Base-by-base conservation (phyloP, 352 stramenopile genomes). In the Thalassiosira exigua region DNA sequence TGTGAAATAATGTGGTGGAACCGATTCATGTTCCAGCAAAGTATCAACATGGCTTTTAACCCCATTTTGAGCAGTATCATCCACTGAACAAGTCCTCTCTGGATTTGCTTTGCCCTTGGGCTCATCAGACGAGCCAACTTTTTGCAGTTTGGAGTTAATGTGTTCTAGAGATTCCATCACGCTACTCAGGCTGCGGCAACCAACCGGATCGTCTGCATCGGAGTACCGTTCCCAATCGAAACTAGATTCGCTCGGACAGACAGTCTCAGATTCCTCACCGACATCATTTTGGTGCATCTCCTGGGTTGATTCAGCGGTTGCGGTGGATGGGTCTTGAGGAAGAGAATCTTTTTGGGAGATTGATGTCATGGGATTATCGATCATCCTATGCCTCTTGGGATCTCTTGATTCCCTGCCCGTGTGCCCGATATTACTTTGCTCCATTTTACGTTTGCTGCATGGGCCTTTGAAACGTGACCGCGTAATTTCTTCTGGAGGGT, bases 401-500 rank as follows among this genome's bases (percentile, higher is more conserved):
- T 26, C 22, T 4, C 22, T 56, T 29, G 17, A 29, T 19, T 56
- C 46, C 46, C 5, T 11, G 46, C n/a, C 9, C 7, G 19, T n/a
- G 36, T 21, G 11, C 5, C 9, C 36, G 7, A 36, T 1, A 29
- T n/a, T 2, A 39, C 17, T 36, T 33, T 67, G 33, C 17, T 52
- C 58, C 0, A 58, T 22, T 46, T 75, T 66, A 27, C 54, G 30
- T 44, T 57, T 57, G 33, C n/a, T 72, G 24, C 56, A 19, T 26
- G 26, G 29, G 61, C 42, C 21, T 59, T 67, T 27, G 42, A 44
- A 7, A 44, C 5, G 58, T 4, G 29, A 5, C 14, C 39, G n/a
- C 14, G 41, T 75, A 39, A 52, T 72, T 70, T 71, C 57, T 50
- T 78, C 69, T 9, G 73, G 73, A 24, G 73, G 73, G 62, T 81